A percentile compares a stretch with the other conserved stretches of the same genome.
phyloP scores from a whole-genome alignment of 129 eudicot genomes.

The Glebionis coronaria region DNA sequence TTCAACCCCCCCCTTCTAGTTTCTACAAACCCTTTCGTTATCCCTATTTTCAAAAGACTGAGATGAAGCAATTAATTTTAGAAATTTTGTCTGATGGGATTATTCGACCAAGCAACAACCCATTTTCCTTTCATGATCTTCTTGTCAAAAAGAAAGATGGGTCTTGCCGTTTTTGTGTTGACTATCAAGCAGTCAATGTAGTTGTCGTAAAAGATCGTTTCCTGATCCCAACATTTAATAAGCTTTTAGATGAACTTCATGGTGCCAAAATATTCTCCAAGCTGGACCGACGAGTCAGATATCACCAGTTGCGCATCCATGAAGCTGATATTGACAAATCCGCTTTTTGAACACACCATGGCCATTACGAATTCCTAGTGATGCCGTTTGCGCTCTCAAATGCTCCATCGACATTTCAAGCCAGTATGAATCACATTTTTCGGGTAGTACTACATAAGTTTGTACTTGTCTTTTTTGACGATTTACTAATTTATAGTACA shows the following conservation, averaged over 20 bases:
- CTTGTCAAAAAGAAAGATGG: background rate
- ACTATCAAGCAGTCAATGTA: background rate
- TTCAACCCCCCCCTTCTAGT: no score
- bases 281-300: background rate
- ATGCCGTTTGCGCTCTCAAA: no score
- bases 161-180: no score
- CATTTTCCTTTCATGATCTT: background rate
- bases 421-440: no score
- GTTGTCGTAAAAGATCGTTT: background rate
- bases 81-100: background rate
- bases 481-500: no score
- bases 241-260: slow-evolving; percentile 3
- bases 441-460: no score
- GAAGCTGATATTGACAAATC: no score
- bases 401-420: no score
- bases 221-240: background rate
- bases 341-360: no score
- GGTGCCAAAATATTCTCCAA: background rate
- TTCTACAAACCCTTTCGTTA: no score
- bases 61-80: background rate
- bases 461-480: no score
- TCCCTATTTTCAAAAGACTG: background rate
- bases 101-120: background rate
- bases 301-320: background rate
- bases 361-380: no score